A percentile compares a stretch with the other conserved stretches of the same genome.
These are phyloP conservation scores for Paecilomyces formosus DNA, from an alignment of 2,329 filamentous ascomycete genomes.

Conservation along the genomic window DNA sequence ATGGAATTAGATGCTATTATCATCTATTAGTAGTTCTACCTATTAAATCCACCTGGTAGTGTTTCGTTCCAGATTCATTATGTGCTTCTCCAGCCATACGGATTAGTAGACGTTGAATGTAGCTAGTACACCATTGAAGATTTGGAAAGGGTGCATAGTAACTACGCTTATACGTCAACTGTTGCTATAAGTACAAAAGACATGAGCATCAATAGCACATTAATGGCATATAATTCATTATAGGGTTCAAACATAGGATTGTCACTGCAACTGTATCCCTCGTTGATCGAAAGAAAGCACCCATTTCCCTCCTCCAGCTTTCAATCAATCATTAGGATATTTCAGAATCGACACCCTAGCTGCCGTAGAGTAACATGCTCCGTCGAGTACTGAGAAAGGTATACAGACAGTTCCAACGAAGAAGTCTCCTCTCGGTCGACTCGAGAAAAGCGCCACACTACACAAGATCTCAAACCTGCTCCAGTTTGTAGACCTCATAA, in stretches of 20 bases:
- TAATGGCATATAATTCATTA: neutral
- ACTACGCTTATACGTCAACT: no score
- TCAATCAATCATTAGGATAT: neutral
- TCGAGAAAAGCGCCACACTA: neutral
- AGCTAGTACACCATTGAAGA: no score
- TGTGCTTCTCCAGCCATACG: neutral
- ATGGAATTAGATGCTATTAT: no score
- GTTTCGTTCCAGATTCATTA: no score
- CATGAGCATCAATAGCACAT: neutral
- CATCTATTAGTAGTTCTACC: no score
- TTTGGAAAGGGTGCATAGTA: no score
- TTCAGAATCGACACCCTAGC: neutral
- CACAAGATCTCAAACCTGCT: constrained; percentile 25
- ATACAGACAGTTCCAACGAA: neutral
- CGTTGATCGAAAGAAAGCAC: neutral
- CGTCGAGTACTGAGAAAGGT: neutral
- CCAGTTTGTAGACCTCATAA: constrained; percentile 38
- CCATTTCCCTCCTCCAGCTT: neutral
- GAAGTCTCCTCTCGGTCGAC: neutral
- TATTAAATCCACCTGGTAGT: no score
- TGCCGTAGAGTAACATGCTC: neutral
- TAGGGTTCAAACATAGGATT: neutral
- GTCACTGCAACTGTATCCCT: neutral
- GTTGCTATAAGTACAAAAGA: neutral
- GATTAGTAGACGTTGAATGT: neutral